A percentile compares a stretch with the other conserved stretches of the same genome.
Evolutionary conservation across 768 basidiomycete species (phyloP).

Genomic region (Pleurotus ostreatus): DNA sequence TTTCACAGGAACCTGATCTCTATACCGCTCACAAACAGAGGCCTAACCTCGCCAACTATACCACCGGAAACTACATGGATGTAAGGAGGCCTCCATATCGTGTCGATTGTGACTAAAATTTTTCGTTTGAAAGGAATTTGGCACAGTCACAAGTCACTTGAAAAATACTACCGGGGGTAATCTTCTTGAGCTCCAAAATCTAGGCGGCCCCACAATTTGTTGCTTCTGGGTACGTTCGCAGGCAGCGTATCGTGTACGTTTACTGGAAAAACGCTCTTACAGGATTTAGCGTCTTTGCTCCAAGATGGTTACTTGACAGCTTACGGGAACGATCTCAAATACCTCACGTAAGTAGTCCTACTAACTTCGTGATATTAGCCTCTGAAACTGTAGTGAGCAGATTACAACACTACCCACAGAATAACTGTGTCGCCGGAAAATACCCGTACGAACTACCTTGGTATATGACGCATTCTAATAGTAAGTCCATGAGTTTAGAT

Average conservation of each 20-base stretch:
- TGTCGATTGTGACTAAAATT: not conserved
- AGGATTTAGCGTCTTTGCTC: slow-evolving; percentile 41
- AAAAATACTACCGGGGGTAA: slow-evolving; percentile 33
- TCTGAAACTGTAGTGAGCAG: not conserved
- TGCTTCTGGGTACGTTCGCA: slow-evolving; percentile 41
- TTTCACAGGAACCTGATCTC: slow-evolving; percentile 54
- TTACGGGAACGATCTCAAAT: slow-evolving; percentile 39
- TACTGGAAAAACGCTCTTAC: not conserved
- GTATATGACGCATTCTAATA: slow-evolving; percentile 43
- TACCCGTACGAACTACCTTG: slow-evolving; percentile 35
- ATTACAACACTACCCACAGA: slow-evolving; percentile 51
- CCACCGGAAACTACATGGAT: slow-evolving; percentile 39
- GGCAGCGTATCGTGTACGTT: not conserved
- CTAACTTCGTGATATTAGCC: not conserved
- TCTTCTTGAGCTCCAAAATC: slow-evolving; percentile 30
- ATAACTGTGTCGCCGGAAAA: slow-evolving; percentile 34
- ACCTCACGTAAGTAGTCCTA: slow-evolving; percentile 35
- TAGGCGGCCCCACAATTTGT: slow-evolving; percentile 49
- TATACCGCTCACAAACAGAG: slow-evolving; percentile 41
- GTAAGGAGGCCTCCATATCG: slow-evolving; percentile 21
- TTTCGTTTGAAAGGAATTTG: slow-evolving; percentile 33
- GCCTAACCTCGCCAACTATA: slow-evolving; percentile 41
- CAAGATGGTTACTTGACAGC: slow-evolving; percentile 34
- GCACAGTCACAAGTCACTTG: slow-evolving; percentile 29
- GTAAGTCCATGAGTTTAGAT: slow-evolving; percentile 18